Conservation (phyloP, 2,329 filamentous ascomycete genomes). For the Alternaria viburni region DNA sequence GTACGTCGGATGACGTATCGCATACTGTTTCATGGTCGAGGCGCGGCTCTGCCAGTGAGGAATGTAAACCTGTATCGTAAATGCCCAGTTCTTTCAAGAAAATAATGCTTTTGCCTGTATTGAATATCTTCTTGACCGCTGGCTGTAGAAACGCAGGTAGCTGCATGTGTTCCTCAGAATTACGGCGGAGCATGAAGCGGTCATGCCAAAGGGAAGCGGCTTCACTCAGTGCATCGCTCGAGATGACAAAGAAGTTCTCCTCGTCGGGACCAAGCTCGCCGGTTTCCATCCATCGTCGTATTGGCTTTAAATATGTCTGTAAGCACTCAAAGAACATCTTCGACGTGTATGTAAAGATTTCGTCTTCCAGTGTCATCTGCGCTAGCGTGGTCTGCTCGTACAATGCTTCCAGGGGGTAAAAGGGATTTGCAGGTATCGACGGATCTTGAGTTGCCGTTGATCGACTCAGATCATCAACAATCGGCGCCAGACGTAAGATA, state of each 20-base stretch:
- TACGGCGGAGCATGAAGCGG: conserved; percentile 71
- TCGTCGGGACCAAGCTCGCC: conserved; percentile 72
- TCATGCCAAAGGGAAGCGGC: conserved; percentile 75
- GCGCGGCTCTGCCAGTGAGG: conserved; percentile 27
- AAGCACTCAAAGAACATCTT: conserved; percentile 81
- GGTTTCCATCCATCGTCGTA: conserved; percentile 82
- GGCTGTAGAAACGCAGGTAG: conserved; percentile 78
- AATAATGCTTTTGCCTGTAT: conserved; percentile 85
- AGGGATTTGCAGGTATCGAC: conserved; percentile 55
- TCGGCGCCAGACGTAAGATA: conserved; percentile 65
- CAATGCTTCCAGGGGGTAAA: conserved; percentile 78
- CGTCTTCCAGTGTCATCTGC: conserved; percentile 71
- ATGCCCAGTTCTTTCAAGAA: conserved; percentile 76
- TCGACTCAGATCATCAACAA: conserved; percentile 53
- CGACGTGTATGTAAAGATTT: conserved; percentile 68
- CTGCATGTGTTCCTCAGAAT: conserved; percentile 65
- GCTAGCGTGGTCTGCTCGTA: conserved; percentile 73
- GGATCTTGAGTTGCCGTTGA: conserved; percentile 57
- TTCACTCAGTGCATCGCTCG: conserved; percentile 63
- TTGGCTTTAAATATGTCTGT: conserved; percentile 78
- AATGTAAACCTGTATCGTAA: conserved; percentile 42
- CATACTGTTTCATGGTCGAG: conserved; percentile 67
- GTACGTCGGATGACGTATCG: conserved; percentile 49
- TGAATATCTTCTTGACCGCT: conserved; percentile 76
- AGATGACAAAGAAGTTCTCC: conserved; percentile 76